Percentiles rank a stretch among this genome's conserved stretches.
These are phyloP conservation scores for Schoenoplectus tabernaemontani DNA, from an alignment of 202 grass and related monocot genomes.

Conservation along the genomic window DNA sequence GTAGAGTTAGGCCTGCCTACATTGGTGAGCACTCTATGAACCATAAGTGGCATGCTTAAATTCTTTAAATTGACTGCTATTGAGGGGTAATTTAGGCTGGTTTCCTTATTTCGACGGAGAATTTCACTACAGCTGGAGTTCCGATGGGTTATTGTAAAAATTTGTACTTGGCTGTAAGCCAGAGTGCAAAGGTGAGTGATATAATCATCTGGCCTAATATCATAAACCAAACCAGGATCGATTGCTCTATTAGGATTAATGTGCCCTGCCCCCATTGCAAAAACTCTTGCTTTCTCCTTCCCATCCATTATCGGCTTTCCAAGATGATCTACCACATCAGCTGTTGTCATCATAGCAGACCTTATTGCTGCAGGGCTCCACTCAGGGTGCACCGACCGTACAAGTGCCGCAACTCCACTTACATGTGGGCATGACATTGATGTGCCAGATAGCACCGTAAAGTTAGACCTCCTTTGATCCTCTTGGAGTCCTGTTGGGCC, in stretches of 20 bases:
- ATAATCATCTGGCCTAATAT: conserved; percentile 60
- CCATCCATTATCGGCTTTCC: conserved; percentile 64
- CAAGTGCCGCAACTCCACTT: conserved; percentile 60
- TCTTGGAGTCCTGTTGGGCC: conserved; percentile 55
- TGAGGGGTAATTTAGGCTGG: conserved; percentile 88
- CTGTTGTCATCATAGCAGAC: conserved; percentile 80
- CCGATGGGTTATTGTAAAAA: conserved; percentile 73
- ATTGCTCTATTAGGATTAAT: conserved; percentile 53
- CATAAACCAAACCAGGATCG: conserved; percentile 75
- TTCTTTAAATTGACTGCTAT: conserved; percentile 51
- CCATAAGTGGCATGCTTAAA: conserved; percentile 15
- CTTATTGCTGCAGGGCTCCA: conserved; percentile 70
- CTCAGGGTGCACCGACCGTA: conserved; percentile 38
- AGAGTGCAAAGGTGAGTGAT: conserved; percentile 76
- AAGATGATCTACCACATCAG: conserved; percentile 43
- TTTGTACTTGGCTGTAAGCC: conserved; percentile 48
- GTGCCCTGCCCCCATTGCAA: conserved; percentile 63
- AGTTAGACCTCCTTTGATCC: conserved; percentile 52
- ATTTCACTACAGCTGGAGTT: conserved; percentile 42
- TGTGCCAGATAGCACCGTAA: conserved; percentile 74
- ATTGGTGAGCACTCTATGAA: conserved; percentile 54
- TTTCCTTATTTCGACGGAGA: conserved; percentile 22
- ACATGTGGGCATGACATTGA: conserved; percentile 88
- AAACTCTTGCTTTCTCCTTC: conserved; percentile 29
- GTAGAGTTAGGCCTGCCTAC: conserved; percentile 54